Conservation (phyloP, 108 stramenopile species). For the Schizochytrium sp. region DNA sequence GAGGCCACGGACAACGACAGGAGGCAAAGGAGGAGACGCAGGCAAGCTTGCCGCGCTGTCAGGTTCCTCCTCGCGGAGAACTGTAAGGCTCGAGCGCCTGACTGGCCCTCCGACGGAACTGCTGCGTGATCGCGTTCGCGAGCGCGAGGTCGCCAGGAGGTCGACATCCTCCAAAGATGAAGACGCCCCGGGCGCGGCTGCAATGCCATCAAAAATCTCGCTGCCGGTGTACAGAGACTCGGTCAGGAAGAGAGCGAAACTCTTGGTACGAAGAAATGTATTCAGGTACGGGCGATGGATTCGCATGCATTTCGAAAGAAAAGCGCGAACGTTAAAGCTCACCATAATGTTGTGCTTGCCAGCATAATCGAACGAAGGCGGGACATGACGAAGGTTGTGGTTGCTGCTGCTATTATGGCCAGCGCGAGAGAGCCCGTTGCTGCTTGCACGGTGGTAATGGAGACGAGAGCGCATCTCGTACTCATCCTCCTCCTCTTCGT, state of each 20-base stretch:
- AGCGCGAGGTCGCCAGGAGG: background rate
- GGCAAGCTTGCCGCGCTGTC: background rate
- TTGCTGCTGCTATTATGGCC: no score
- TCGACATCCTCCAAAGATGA: background rate
- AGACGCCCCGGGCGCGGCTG: background rate
- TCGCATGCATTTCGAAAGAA: background rate
- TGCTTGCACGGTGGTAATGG: no score
- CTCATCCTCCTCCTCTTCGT: background rate
- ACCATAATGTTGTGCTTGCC: background rate
- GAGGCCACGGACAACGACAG: background rate
- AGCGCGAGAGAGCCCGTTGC: no score
- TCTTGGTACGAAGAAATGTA: slow-evolving; percentile 4
- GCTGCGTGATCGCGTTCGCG: background rate
- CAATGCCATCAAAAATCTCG: background rate
- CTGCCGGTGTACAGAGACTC: background rate
- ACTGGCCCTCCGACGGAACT: background rate
- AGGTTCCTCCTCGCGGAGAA: background rate
- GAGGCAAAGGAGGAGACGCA: background rate
- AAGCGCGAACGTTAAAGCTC: background rate
- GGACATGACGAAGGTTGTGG: no score
- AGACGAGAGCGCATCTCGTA: no score
- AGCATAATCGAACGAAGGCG: background rate
- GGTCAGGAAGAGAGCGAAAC: background rate
- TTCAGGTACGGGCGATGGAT: slow-evolving; percentile 1
- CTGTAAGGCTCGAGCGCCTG: background rate